phyloP scores from a whole-genome alignment of 176 grass and related monocot genomes.

The Eremochloa ophiuroides region DNA sequence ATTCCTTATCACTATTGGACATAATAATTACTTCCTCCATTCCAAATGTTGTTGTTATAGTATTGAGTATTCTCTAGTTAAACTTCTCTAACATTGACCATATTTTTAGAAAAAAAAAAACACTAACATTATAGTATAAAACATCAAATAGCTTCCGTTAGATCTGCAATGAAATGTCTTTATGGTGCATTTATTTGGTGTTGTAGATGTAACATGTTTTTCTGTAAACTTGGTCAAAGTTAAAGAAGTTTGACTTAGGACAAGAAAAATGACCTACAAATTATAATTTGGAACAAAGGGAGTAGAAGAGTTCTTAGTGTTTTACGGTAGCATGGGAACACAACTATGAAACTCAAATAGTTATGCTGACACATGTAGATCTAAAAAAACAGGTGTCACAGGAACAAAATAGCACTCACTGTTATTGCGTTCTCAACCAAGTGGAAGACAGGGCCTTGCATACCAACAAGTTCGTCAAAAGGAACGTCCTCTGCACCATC shows the following conservation, averaged over 20 bases:
- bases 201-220: background rate
- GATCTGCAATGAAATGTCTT: background rate
- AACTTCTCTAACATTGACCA: background rate
- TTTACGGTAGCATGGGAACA: background rate
- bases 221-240: background rate
- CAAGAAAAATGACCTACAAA: background rate
- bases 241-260: background rate
- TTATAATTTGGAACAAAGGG: background rate
- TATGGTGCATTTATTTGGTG: background rate
- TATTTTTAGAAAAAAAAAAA: background rate
- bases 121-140: background rate
- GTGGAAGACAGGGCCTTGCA: constrained; percentile 99
- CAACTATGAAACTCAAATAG: background rate
- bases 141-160: background rate
- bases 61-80: background rate
- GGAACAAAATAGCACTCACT: constrained; percentile 44
- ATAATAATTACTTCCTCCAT: background rate
- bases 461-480: constrained; percentile 95
- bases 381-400: background rate
- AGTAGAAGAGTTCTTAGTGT: background rate
- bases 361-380: background rate
- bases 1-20: background rate
- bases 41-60: background rate
- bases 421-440: constrained; percentile 99
- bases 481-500: constrained; percentile 99